Conservation (phyloP, 257 asterid genomes). For the Nicotiana benthamiana region DNA sequence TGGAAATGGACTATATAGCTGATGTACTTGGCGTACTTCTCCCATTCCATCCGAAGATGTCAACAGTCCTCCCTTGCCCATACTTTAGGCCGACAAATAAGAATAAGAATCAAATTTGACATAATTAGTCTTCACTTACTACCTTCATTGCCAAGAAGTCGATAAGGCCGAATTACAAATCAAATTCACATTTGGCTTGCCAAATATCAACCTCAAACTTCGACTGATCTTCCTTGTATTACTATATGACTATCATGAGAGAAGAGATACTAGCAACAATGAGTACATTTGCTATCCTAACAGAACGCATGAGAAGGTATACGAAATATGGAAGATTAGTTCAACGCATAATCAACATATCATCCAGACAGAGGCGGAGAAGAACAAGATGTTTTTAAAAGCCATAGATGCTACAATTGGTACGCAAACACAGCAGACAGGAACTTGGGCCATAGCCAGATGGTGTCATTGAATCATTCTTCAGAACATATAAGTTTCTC, state of each 20-base stretch:
- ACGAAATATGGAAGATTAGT: not conserved
- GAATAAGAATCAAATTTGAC: not conserved
- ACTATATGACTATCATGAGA: not conserved
- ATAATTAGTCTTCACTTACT: not conserved
- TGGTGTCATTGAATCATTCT: not conserved
- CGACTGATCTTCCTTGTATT: not conserved
- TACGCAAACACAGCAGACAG: not conserved
- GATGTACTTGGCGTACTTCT: not conserved
- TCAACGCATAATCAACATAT: not conserved
- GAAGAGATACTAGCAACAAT: not conserved
- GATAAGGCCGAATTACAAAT: not conserved
- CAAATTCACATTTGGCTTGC: not conserved
- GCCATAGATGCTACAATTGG: not conserved
- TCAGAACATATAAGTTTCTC: not conserved
- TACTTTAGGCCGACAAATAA: not conserved
- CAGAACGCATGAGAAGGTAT: not conserved
- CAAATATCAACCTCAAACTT: constrained; percentile 1
- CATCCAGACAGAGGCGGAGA: not conserved
- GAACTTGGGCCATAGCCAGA: not conserved
- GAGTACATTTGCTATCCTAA: not conserved
- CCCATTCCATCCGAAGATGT: not conserved
- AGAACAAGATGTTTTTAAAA: not conserved
- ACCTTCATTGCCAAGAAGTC: not conserved
- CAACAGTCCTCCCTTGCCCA: not conserved
- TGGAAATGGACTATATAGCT: not conserved